Evolutionary conservation across 2,329 filamentous ascomycete genomes (phyloP), one percentile per base, ranked within the genome.

Genomic region (Parafenestella ontariensis): DNA sequence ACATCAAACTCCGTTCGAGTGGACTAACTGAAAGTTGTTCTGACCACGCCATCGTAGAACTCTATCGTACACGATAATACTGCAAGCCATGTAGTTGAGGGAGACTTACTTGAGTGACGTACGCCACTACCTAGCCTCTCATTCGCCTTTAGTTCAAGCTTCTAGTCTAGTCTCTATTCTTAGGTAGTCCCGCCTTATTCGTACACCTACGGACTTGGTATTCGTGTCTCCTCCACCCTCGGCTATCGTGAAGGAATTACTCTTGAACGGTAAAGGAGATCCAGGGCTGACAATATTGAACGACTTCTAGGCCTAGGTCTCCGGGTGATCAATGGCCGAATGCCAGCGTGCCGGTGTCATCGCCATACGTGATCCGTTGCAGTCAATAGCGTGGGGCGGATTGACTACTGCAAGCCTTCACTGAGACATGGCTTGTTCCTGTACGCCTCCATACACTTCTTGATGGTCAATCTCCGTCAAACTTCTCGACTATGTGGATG

Each of bases 381-480:
- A n/a, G 26, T 43, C 3, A 7, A 43, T 20, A 42, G 15, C 17
- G 8, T 31, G 3, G 2, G 31, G 13, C 21, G 18, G 15, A 28
- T 17, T n/a, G 23, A 24, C 18, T 41, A 31, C 11, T 31, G 24
- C 44, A 20, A 31, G 34, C 34, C 34, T 26, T 29, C 20, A n/a
- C 34, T 15, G n/a, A 28, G 21, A 24, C 15, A 21, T n/a, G 6
- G 7, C 42, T 34, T 5, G 41, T 20, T 17, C 18, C 20, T 28
- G 20, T 39, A 46, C 29, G 36, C 44, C 44, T 40, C 46, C 31
- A 37, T n/a, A 49, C 36, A 21, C 24, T n/a, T 11, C 39, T 34
- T 37, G 34, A 24, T 43, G 1, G 6, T 21, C 46, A 43, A 50
- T 56, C 7, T 56, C 54, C 46, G 42, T 34, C 28, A 13, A 20